Conservation (phyloP, 2,329 filamentous ascomycete species). For the Ascochyta viciae-villosae region DNA sequence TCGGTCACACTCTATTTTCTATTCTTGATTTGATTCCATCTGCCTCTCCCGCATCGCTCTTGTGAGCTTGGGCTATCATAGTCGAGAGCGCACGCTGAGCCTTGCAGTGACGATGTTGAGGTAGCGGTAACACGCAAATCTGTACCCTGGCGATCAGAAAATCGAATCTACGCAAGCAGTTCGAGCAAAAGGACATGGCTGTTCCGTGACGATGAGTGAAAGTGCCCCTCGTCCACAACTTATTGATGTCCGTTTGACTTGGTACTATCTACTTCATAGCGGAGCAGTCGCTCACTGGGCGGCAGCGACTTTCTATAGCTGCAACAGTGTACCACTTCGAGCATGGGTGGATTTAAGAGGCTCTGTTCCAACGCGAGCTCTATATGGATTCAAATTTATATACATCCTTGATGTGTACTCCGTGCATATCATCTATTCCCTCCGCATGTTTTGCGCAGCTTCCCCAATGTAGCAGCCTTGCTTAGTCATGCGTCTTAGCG, state of each 20-base stretch:
- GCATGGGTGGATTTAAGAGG: neutral
- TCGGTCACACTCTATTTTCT: neutral
- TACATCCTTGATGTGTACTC: too few relatives aligned
- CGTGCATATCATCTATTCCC: too few relatives aligned
- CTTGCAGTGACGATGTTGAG: neutral
- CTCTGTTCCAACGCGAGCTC: too few relatives aligned
- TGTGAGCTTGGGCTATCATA: neutral
- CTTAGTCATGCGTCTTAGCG: constrained; percentile 10
- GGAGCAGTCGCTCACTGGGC: neutral
- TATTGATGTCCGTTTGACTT: neutral
- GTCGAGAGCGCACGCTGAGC: neutral
- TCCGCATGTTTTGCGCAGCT: neutral
- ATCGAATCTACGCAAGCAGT: too few relatives aligned
- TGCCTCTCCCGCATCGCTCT: neutral
- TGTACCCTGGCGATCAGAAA: too few relatives aligned
- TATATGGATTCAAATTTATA: too few relatives aligned
- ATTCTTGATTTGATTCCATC: neutral
- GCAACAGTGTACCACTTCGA: neutral
- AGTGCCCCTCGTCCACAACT: neutral
- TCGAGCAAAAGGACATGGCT: too few relatives aligned
- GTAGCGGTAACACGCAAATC: neutral
- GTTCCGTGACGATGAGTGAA: too few relatives aligned
- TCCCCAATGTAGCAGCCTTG: neutral
- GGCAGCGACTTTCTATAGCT: neutral
- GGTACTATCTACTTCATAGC: neutral